Evolutionary conservation across 345 rosid genomes (phyloP), one percentile per base, ranked within the genome.

Genomic region (Moringa oleifera): DNA sequence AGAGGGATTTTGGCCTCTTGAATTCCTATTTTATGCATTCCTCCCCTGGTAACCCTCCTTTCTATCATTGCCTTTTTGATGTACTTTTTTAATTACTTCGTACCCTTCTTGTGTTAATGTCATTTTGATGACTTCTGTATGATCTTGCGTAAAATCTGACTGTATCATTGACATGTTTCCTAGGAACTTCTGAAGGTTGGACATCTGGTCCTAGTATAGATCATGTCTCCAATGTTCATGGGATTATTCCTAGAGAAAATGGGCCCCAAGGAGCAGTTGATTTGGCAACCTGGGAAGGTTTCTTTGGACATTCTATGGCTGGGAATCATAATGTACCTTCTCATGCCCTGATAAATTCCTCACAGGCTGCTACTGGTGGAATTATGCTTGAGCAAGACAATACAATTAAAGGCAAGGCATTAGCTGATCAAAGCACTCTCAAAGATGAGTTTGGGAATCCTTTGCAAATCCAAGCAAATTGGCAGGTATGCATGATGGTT

Each of bases 261-360:
- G 85, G 75, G 64, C 65, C 81, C 41, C 91, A 79, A 73, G 80
- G 73, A 52, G 68, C 74, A 59, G 78, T 64, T 76, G 82, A 83
- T 74, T 68, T 78, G 73, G 69, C 64, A 73, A 73, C 88, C 36
- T 88, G 91, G 94, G 88, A 84, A 73, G 90, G 72, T 62, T 81
- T 78, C 58, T 67, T 83, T 68, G 78, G 69, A 61, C 81, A 78
- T 66, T 80, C 78, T 56, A 67, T 65, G 60, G 58, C 74, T 52
- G 83, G 74, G 58, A 63, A 71, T 62, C 69, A 69, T 60, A 73
- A 20, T 66, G 65, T 62, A 58, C 65, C 85, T 65, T 77, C 65
- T 75, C 71, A 63, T 71, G 68, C 59, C 59, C 59, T 77, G 59
- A 21, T 60, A 20, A 63, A 53, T 75, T 61, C 86, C 36, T 21